These are phyloP conservation scores for Asterochloris sp. DNA, from an alignment of 139 green algal genomes.

Conservation along the genomic window DNA sequence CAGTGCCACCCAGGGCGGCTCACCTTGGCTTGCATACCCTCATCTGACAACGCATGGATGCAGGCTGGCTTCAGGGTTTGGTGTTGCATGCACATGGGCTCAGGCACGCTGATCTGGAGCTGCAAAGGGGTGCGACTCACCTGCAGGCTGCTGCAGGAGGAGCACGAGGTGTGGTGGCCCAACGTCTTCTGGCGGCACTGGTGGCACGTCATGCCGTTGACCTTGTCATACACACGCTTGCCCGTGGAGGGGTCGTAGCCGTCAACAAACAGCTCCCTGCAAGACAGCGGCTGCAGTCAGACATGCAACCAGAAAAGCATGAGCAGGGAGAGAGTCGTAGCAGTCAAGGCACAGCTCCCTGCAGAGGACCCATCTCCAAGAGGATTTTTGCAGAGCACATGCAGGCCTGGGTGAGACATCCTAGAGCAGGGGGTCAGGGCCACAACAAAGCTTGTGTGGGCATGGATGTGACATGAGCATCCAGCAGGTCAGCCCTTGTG, in stretches of 20 bases:
- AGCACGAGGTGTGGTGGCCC: conserved; percentile 44
- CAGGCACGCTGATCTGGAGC: neutral
- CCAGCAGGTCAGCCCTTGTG: neutral
- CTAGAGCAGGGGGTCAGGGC: too few species aligned
- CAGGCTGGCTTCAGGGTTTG: neutral
- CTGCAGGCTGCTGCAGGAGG: conserved; percentile 33
- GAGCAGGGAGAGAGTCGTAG: neutral
- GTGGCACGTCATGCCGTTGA: conserved; percentile 60
- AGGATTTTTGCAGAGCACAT: neutral
- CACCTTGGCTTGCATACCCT: too few species aligned
- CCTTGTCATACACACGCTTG: conserved; percentile 51
- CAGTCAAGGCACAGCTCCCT: too few species aligned
- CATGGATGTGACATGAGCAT: too few species aligned
- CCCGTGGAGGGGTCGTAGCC: conserved; percentile 27
- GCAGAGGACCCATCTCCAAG: neutral
- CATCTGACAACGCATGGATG: neutral
- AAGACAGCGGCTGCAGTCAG: neutral
- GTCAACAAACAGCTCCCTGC: conserved; percentile 48
- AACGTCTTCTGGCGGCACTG: conserved; percentile 69
- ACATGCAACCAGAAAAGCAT: too few species aligned
- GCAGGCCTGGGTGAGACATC: too few species aligned
- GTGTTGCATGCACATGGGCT: neutral
- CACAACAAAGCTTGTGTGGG: too few species aligned
- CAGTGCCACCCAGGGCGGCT: too few species aligned
- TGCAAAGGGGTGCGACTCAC: neutral